Conservation (phyloP, 257 asterid species). For the Linaria vulgaris region DNA sequence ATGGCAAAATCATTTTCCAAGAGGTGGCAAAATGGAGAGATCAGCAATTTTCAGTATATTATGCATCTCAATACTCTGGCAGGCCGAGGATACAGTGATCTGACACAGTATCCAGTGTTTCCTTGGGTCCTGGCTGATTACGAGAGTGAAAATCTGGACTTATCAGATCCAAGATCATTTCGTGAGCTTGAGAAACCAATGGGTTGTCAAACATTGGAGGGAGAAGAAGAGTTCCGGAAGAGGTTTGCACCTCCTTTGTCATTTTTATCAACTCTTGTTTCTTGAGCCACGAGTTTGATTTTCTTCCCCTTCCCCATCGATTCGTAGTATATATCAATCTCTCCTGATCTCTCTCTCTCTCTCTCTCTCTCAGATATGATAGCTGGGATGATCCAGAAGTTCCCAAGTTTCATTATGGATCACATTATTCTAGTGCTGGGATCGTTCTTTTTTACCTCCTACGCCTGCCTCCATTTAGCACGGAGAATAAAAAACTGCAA, state of each 20-base stretch:
- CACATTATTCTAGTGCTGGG: slow-evolving; percentile 99
- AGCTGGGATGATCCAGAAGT: slow-evolving; percentile 99
- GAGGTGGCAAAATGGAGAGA: slow-evolving; percentile 99
- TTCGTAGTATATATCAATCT: not conserved
- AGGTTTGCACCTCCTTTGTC: slow-evolving; percentile 49
- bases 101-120: slow-evolving; percentile 98
- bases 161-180: slow-evolving; percentile 83
- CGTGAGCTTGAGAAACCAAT: slow-evolving; percentile 91
- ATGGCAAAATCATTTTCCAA: slow-evolving; percentile 96
- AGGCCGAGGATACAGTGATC: slow-evolving; percentile 99
- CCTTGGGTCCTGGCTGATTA: slow-evolving; percentile 98
- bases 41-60: slow-evolving; percentile 96
- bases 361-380: slow-evolving; percentile 60
- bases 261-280: slow-evolving; percentile 12
- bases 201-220: slow-evolving; percentile 96
- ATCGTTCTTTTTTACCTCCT: slow-evolving; percentile 95
- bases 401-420: slow-evolving; percentile 98
- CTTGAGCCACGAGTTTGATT: slow-evolving; percentile 3
- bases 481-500: slow-evolving; percentile 91
- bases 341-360: slow-evolving; percentile 26
- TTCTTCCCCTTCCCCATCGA: not conserved
- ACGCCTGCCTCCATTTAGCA: slow-evolving; percentile 93
- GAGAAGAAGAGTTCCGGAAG: slow-evolving; percentile 94
- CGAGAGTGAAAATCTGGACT: slow-evolving; percentile 83
- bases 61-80: slow-evolving; percentile 99